These are phyloP conservation scores for Chalciporus piperatus DNA, from an alignment of 768 basidiomycete genomes.

Conservation along the genomic window DNA sequence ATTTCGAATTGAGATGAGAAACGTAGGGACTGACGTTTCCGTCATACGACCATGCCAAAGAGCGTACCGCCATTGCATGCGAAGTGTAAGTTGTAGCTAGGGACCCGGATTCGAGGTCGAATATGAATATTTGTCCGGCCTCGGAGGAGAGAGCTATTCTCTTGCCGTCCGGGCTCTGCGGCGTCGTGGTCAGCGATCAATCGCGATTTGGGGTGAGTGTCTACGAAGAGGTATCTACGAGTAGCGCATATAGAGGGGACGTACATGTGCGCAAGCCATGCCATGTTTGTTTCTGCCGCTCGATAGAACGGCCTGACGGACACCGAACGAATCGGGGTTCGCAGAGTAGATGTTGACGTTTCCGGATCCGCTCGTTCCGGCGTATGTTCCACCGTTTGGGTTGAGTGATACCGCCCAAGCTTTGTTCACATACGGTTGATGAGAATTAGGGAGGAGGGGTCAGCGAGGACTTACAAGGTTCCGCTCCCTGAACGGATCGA, in stretches of 20 bases:
- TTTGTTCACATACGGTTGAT: constrained; percentile 20
- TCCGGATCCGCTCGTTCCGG: constrained; percentile 69
- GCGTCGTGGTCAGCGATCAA: constrained; percentile 2
- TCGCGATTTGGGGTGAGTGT: neutral
- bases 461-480: constrained; percentile 57
- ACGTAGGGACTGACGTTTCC: constrained; percentile 69
- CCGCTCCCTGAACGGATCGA: constrained; percentile 51
- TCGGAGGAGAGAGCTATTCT: constrained; percentile 81
- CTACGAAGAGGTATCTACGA: constrained; percentile 1
- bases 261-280: constrained; percentile 68
- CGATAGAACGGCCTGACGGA: constrained; percentile 52
- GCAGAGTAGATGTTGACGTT: constrained; percentile 75
- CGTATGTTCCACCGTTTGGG: constrained; percentile 70
- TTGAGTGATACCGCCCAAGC: constrained; percentile 87
- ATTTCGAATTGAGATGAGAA: neutral
- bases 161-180: constrained; percentile 84
- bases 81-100: constrained; percentile 74
- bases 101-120: constrained; percentile 70
- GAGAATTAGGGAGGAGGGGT: neutral
- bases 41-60: constrained; percentile 86
- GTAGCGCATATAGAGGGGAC: constrained; percentile 24
- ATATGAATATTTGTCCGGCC: constrained; percentile 83
- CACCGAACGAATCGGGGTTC: constrained; percentile 61
- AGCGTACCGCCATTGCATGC: constrained; percentile 88
- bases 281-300: constrained; percentile 78